These are phyloP conservation scores for Didymella exigua DNA, from an alignment of 2,329 filamentous ascomycete genomes.

Conservation along the genomic window DNA sequence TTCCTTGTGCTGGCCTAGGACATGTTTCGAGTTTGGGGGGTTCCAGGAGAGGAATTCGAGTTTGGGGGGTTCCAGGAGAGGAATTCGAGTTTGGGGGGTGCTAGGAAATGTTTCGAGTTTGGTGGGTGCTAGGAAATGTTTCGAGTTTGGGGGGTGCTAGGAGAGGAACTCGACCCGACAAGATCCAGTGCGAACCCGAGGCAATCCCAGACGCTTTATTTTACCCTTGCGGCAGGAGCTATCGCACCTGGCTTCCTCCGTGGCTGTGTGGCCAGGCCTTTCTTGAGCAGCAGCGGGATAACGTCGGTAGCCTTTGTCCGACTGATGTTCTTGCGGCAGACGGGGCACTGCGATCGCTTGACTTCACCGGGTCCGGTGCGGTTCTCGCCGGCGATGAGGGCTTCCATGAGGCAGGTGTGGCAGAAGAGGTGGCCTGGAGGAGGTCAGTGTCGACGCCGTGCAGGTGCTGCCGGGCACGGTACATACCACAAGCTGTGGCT, in stretches of 20 bases:
- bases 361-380: slow-evolving; percentile 52
- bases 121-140: too few relatives aligned
- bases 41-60: too few relatives aligned
- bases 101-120: too few relatives aligned
- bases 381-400: slow-evolving; percentile 62
- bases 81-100: too few relatives aligned
- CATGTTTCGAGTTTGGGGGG: too few relatives aligned
- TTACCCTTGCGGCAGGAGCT: slow-evolving; percentile 25
- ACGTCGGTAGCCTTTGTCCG: slow-evolving; percentile 50
- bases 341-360: slow-evolving; percentile 54
- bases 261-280: slow-evolving; percentile 44
- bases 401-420: slow-evolving; percentile 66
- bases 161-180: too few relatives aligned
- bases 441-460: slow-evolving; percentile 10
- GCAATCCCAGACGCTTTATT: slow-evolving; percentile 14
- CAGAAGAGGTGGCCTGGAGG: slow-evolving; percentile 66
- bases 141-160: too few relatives aligned
- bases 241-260: slow-evolving; percentile 29
- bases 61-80: too few relatives aligned
- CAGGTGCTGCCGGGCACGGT: slow-evolving; percentile 25
- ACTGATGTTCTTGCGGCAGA: slow-evolving; percentile 54
- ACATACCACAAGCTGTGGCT: slow-evolving; percentile 64
- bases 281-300: slow-evolving; percentile 51
- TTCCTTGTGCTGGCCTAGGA: background rate
- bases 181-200: background rate